Evolutionary conservation across 164 flowering plant genomes (phyloP).

Genomic region (Protea cynaroides): DNA sequence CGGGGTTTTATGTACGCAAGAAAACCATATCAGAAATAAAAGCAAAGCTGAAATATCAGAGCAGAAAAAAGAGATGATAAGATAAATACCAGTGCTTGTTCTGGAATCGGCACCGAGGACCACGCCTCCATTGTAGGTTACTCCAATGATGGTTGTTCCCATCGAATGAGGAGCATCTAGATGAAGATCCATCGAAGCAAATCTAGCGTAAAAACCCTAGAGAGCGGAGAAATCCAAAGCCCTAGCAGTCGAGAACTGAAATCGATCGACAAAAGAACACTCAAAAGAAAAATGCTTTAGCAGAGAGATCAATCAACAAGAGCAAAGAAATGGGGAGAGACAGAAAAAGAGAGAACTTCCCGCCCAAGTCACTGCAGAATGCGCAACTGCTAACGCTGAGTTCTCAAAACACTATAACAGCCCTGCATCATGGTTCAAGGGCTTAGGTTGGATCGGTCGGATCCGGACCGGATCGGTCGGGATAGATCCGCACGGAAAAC

Average conservation of each 20-base stretch:
- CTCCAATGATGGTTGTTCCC: constrained; percentile 91
- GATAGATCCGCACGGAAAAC: too few relatives aligned
- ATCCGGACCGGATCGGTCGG: too few relatives aligned
- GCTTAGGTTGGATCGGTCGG: too few relatives aligned
- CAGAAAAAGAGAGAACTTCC: neutral
- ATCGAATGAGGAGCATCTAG: constrained; percentile 61
- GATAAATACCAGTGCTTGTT: constrained; percentile 65
- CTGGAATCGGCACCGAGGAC: constrained; percentile 90
- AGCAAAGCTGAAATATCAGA: neutral
- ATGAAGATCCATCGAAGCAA: constrained; percentile 30
- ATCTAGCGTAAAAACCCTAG: constrained; percentile 5
- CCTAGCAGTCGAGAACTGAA: neutral
- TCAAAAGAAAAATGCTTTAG: neutral
- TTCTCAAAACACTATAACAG: too few relatives aligned
- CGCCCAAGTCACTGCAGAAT: neutral
- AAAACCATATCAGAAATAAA: neutral
- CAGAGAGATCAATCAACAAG: too few relatives aligned
- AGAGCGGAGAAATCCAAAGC: constrained; percentile 3
- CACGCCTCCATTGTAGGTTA: constrained; percentile 76
- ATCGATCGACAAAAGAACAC: neutral
- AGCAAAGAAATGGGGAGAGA: too few relatives aligned
- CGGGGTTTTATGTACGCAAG: too few relatives aligned
- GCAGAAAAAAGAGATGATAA: neutral
- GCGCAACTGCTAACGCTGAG: too few relatives aligned
- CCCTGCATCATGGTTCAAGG: too few relatives aligned